Evolutionary conservation across 1,284 basidiomycete species (phyloP).

Genomic region (Apiotrichum gracile): DNA sequence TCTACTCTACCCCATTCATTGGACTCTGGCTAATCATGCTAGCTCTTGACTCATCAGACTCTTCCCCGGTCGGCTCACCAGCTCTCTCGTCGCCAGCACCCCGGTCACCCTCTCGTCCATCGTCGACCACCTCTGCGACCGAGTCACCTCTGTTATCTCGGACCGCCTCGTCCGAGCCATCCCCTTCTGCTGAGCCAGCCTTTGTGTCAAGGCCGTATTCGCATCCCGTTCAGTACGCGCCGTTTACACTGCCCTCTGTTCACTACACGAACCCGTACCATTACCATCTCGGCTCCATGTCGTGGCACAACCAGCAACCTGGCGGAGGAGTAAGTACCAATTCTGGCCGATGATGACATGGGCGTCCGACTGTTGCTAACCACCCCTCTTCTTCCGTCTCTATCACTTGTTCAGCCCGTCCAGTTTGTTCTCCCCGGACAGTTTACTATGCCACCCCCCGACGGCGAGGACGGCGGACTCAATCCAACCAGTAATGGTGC

Average conservation of each 20-base stretch:
- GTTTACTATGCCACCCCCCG: slow-evolving; percentile 1
- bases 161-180: no score
- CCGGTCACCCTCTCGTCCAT: no score
- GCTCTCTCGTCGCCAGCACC: no score
- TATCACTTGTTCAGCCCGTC: slow-evolving; percentile 4
- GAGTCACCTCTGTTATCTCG: no score
- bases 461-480: neutral
- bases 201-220: neutral
- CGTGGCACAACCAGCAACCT: slow-evolving; percentile 10
- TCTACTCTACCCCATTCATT: no score
- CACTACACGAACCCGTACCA: neutral
- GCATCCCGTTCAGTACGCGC: neutral
- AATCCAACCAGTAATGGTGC: neutral
- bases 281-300: slow-evolving; percentile 2
- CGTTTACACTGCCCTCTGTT: neutral
- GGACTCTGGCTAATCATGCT: no score
- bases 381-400: no score
- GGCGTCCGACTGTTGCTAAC: neutral
- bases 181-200: no score
- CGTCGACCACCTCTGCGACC: no score
- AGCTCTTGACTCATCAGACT: no score
- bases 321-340: slow-evolving; percentile 5
- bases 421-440: slow-evolving; percentile 5
- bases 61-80: no score
- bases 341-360: neutral